A percentile compares a stretch with the other conserved stretches of the same genome.
Evolutionary conservation across 805 yeast species (phyloP).

Genomic region (Zygotorulaspora florentina): DNA sequence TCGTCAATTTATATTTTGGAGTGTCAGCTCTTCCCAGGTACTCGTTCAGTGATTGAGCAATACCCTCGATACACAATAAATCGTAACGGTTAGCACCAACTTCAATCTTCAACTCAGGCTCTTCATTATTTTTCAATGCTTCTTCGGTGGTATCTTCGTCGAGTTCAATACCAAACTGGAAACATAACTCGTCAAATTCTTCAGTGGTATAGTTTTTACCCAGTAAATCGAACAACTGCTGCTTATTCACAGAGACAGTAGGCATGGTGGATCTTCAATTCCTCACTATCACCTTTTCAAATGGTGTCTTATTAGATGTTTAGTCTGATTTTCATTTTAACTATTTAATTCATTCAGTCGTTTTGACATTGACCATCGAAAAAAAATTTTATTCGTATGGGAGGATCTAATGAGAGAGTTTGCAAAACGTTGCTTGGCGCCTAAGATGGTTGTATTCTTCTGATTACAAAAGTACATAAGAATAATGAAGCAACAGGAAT

Average conservation of each 20-base stretch:
- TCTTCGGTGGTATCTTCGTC: conserved; percentile 92
- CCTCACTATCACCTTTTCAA: not conserved
- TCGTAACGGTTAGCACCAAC: conserved; percentile 98
- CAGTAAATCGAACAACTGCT: conserved; percentile 78
- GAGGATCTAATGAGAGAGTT: not conserved
- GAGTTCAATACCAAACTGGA: conserved; percentile 94
- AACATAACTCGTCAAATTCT: conserved; percentile 95
- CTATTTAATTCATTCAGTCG: not conserved
- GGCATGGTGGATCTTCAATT: conserved; percentile 61
- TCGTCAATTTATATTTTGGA: conserved; percentile 63
- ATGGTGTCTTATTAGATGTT: not conserved
- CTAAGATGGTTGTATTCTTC: too few species aligned
- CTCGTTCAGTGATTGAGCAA: conserved; percentile 90
- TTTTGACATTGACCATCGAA: not conserved
- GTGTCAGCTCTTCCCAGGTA: conserved; percentile 66
- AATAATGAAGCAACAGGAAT: not conserved
- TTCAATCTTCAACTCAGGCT: conserved; percentile 94
- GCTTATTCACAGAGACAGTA: conserved; percentile 92
- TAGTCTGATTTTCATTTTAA: too few species aligned
- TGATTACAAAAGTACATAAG: too few species aligned
- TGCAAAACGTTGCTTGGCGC: not conserved
- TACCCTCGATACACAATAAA: conserved; percentile 96
- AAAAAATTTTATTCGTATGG: conserved; percentile 1
- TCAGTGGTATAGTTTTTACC: conserved; percentile 71
- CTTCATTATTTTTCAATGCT: conserved; percentile 43